Conservation (phyloP, 2,329 filamentous ascomycete genomes). For the Fusarium temperatum region DNA sequence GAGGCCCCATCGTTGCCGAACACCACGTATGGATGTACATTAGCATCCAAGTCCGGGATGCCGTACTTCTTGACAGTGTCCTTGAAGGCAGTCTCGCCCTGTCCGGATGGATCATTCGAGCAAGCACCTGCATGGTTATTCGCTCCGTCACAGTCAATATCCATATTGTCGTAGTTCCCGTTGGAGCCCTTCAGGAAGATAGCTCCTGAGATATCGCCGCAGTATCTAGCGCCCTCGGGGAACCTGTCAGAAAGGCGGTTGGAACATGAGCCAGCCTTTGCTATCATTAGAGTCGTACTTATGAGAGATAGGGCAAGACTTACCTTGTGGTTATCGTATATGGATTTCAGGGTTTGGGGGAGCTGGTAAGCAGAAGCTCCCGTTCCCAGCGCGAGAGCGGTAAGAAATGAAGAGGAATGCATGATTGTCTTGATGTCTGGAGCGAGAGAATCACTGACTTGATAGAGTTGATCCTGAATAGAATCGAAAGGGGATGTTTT, state of each 20-base stretch:
- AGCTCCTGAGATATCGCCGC: not conserved
- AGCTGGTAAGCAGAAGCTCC: not conserved
- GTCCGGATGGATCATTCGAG: not conserved
- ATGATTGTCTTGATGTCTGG: not conserved
- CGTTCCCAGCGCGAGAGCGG: not conserved
- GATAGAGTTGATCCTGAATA: not conserved
- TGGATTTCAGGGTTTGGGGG: not conserved
- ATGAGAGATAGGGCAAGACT: rapidly evolving
- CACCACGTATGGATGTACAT: conserved; percentile 63
- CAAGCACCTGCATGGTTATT: conserved; percentile 50
- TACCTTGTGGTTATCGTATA: not conserved
- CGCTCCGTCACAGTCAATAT: conserved; percentile 64
- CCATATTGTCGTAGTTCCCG: conserved; percentile 61
- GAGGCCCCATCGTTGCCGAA: conserved; percentile 58
- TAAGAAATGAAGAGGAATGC: not conserved
- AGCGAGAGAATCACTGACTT: not conserved
- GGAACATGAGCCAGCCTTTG: not conserved
- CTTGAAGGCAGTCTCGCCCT: conserved; percentile 54
- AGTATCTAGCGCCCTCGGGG: not conserved
- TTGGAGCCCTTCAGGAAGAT: conserved; percentile 54
- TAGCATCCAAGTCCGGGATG: conserved; percentile 56
- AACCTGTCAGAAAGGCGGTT: not conserved
- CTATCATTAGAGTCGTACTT: not conserved
- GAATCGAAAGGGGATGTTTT: rapidly evolving
- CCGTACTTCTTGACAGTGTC: conserved; percentile 49